Percentiles rank a stretch among this genome's conserved stretches.
Conservation (phyloP, 352 stramenopile species). For the Pythium brachiatum region DNA sequence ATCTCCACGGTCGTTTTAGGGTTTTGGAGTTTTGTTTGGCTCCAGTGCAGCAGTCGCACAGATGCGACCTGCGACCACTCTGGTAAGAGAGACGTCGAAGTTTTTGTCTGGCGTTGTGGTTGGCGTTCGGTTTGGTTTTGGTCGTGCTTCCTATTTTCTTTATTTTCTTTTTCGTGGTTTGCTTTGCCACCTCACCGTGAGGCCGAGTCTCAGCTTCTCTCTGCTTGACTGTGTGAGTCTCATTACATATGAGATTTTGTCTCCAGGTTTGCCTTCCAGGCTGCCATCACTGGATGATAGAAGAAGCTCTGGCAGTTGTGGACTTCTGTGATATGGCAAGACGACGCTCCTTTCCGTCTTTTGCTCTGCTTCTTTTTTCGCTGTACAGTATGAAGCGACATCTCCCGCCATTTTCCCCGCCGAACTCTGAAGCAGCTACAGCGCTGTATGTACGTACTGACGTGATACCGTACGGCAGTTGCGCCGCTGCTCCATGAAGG, state of each 20-base stretch:
- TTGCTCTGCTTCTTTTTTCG: neutral
- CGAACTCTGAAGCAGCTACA: neutral
- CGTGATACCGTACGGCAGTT: neutral
- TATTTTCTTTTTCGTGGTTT: too few species aligned
- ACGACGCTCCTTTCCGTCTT: neutral
- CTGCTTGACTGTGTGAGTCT: too few species aligned
- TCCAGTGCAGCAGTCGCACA: neutral
- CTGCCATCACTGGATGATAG: too few species aligned
- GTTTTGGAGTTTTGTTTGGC: neutral
- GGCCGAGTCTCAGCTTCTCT: too few species aligned
- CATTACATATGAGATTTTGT: too few species aligned
- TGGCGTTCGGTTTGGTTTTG: too few species aligned
- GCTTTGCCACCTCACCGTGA: too few species aligned
- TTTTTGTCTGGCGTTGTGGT: too few species aligned
- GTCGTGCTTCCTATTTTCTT: too few species aligned
- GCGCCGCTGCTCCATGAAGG: neutral
- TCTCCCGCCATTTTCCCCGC: neutral
- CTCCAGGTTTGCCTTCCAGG: too few species aligned
- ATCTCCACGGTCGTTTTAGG: neutral
- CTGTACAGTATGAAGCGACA: neutral
- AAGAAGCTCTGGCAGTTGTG: neutral
- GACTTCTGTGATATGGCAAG: slow-evolving; percentile 1
- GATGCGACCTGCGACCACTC: too few species aligned
- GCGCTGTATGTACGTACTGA: slow-evolving; percentile 14
- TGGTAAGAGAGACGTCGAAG: too few species aligned